Conservation (phyloP, 805 yeast species). For the Kodamaea restingae region DNA sequence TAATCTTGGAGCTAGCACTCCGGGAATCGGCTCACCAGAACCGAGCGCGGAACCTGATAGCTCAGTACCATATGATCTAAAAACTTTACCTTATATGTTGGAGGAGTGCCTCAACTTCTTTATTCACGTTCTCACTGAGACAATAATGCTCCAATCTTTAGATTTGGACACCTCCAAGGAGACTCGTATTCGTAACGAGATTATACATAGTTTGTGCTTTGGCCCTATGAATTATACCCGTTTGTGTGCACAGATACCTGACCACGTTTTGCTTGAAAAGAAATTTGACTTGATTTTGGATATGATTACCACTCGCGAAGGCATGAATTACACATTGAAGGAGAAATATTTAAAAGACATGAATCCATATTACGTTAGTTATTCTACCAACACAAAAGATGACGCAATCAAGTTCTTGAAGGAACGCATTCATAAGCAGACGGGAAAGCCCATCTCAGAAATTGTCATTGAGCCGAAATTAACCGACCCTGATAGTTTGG, state of each 20-base stretch:
- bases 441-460: slow-evolving; percentile 37
- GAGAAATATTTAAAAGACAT: slow-evolving; percentile 31
- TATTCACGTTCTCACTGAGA: slow-evolving; percentile 65
- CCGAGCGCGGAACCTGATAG: neutral
- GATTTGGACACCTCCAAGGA: slow-evolving; percentile 47
- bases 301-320: slow-evolving; percentile 32
- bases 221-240: slow-evolving; percentile 69
- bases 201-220: slow-evolving; percentile 81
- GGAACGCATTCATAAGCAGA: slow-evolving; percentile 41
- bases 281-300: slow-evolving; percentile 55
- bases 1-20: neutral
- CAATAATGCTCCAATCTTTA: slow-evolving; percentile 51
- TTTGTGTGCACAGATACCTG: slow-evolving; percentile 66
- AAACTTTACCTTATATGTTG: slow-evolving; percentile 56
- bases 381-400: slow-evolving; percentile 72
- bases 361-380: slow-evolving; percentile 75
- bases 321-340: slow-evolving; percentile 35
- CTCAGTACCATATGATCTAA: slow-evolving; percentile 35
- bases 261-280: slow-evolving; percentile 67
- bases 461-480: slow-evolving; percentile 56
- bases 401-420: slow-evolving; percentile 71
- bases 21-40: neutral
- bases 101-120: slow-evolving; percentile 75
- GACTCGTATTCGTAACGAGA: slow-evolving; percentile 57
- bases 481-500: slow-evolving; percentile 27